Conservation (phyloP, 2,329 filamentous ascomycete genomes). For the Cladosporium cucumerinum region DNA sequence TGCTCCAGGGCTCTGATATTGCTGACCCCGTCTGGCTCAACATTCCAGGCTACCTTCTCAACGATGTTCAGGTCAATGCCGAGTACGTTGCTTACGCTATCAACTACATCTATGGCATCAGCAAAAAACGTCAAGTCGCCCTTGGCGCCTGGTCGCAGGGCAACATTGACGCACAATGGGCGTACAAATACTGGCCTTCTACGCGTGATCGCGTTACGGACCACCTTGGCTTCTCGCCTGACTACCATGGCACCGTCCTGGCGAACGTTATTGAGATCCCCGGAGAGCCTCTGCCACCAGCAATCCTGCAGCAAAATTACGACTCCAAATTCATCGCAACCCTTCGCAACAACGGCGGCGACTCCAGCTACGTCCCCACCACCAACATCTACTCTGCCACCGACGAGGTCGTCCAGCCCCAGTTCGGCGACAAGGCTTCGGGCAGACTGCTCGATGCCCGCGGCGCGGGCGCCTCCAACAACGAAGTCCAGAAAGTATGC, state of each 20-base stretch:
- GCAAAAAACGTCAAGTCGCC: conserved; percentile 38
- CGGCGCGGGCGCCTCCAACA: conserved; percentile 49
- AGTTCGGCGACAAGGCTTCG: conserved; percentile 47
- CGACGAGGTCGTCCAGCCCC: conserved; percentile 54
- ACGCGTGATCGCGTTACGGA: conserved; percentile 46
- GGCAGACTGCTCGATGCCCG: conserved; percentile 44
- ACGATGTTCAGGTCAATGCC: conserved; percentile 50
- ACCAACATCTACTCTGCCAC: conserved; percentile 51
- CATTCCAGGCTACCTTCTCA: conserved; percentile 47
- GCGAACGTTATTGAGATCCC: conserved; percentile 35
- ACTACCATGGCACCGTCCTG: conserved; percentile 50
- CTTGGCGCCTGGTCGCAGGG: conserved; percentile 57
- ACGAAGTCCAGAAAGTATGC: conserved; percentile 48
- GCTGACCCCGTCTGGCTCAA: conserved; percentile 57
- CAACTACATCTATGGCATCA: conserved; percentile 51
- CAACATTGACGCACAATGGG: conserved; percentile 55
- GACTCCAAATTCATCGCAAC: conserved; percentile 43
- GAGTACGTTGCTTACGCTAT: conserved; percentile 59
- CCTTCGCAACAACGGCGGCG: conserved; percentile 45
- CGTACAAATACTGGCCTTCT: conserved; percentile 56
- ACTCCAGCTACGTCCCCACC: conserved; percentile 54
- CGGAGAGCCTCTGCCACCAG: conserved; percentile 32
- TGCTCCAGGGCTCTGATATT: conserved; percentile 42
- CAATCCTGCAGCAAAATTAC: conserved; percentile 49
- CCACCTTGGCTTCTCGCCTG: conserved; percentile 52